Percentiles rank a stretch among this genome's conserved stretches.
Evolutionary conservation across 352 stramenopile species (phyloP).

Genomic region (Phytophthora megakarya): DNA sequence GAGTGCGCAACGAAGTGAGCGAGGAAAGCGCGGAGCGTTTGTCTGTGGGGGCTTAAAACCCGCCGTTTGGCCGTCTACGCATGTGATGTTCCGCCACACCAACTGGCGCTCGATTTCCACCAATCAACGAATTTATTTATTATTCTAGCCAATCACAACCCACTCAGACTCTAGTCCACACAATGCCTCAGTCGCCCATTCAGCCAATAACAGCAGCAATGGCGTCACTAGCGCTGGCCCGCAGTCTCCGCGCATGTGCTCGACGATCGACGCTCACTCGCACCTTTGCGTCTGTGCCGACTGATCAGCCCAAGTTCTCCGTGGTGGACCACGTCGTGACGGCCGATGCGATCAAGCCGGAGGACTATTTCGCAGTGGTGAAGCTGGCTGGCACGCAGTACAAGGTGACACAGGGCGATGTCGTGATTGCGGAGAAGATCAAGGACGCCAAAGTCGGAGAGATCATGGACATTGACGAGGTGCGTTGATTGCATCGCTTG

Average conservation of each 20-base stretch:
- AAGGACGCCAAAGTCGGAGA: constrained; percentile 85
- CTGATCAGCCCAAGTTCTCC: constrained; percentile 52
- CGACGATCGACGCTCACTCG: constrained; percentile 23
- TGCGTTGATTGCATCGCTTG: constrained; percentile 1
- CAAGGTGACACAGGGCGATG: constrained; percentile 86
- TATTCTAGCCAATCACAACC: constrained; percentile 15
- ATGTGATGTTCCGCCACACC: constrained; percentile 23
- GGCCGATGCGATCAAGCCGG: constrained; percentile 60
- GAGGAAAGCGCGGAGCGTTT: neutral
- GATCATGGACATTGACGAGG: constrained; percentile 83
- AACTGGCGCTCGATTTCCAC: constrained; percentile 10
- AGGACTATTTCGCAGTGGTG: constrained; percentile 85
- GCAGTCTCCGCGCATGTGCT: constrained; percentile 26
- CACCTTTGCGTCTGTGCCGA: constrained; percentile 26
- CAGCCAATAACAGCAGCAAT: constrained; percentile 19
- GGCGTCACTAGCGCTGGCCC: constrained; percentile 32
- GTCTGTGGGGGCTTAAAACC: constrained; percentile 20
- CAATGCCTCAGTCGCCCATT: constrained; percentile 6
- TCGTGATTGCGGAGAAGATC: constrained; percentile 86
- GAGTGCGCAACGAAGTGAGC: constrained; percentile 10
- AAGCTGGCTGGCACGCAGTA: constrained; percentile 88
- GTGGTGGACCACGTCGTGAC: constrained; percentile 83
- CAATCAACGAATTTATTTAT: constrained; percentile 3
- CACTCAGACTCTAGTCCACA: constrained; percentile 26
- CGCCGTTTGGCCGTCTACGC: constrained; percentile 14